A percentile compares a stretch with the other conserved stretches of the same genome.
Evolutionary conservation across 2,329 filamentous ascomycete genomes (phyloP).

Genomic region (Pseudogymnoascus destructans): DNA sequence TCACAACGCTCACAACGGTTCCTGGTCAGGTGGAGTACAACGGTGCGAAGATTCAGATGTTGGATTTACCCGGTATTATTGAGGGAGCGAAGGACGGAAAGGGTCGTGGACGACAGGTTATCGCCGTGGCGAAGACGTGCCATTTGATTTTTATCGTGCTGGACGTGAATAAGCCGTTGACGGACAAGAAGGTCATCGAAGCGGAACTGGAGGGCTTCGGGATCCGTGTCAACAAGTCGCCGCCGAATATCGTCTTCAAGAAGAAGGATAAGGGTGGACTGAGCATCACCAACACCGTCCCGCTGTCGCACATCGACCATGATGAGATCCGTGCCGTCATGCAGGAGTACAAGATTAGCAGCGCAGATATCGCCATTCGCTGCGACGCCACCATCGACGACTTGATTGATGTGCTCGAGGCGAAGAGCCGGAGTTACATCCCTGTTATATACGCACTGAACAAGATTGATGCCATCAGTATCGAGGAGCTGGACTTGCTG

Average conservation of each 20-base stretch:
- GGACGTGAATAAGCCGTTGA: conserved; percentile 95
- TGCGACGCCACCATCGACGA: conserved; percentile 97
- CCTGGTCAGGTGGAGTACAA: conserved; percentile 95
- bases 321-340: conserved; percentile 98
- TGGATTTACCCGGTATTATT: conserved; percentile 97
- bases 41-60: conserved; percentile 93
- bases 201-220: conserved; percentile 92
- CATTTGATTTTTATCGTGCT: conserved; percentile 97
- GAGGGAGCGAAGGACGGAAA: conserved; percentile 97
- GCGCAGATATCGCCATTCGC: conserved; percentile 91
- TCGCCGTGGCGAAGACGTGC: conserved; percentile 97
- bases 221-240: conserved; percentile 92
- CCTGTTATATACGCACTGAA: conserved; percentile 98
- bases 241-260: conserved; percentile 97
- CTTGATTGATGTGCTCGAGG: conserved; percentile 88
- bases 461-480: conserved; percentile 97
- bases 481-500: conserved; percentile 89
- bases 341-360: conserved; percentile 92
- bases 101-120: conserved; percentile 93
- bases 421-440: conserved; percentile 89
- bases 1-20: conserved; percentile 94
- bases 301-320: conserved; percentile 80
- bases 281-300: conserved; percentile 88
- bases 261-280: conserved; percentile 99
- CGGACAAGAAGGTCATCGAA: conserved; percentile 94